A percentile compares a stretch with the other conserved stretches of the same genome.
These are phyloP conservation scores for Lichtheimia ornata DNA, from an alignment of 371 early-diverging fungal species.

Conservation along the genomic window DNA sequence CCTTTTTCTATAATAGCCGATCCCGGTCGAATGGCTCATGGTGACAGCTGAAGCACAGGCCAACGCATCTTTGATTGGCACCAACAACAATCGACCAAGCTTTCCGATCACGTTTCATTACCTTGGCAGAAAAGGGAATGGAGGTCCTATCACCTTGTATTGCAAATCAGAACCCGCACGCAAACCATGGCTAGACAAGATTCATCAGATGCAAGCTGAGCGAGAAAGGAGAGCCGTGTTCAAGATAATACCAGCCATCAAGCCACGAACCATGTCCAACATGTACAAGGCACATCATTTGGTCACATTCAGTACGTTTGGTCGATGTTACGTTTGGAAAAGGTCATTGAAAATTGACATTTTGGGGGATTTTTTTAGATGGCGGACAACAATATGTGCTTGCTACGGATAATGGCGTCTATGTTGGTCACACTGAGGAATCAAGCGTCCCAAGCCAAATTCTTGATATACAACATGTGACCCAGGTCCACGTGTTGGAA, in stretches of 20 bases:
- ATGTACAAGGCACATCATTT: constrained; percentile 30
- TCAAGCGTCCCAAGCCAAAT: constrained; percentile 28
- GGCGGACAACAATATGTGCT: constrained; percentile 36
- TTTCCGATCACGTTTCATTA: constrained; percentile 76
- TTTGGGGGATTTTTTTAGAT: constrained; percentile 27
- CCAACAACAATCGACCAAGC: neutral
- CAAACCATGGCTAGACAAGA: constrained; percentile 81
- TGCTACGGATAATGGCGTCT: constrained; percentile 42
- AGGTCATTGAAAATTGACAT: no score
- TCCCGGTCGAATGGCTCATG: constrained; percentile 70
- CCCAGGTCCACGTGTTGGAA: constrained; percentile 38
- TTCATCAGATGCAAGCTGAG: constrained; percentile 66
- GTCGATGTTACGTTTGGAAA: no score
- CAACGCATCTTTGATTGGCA: constrained; percentile 13
- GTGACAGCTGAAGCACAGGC: constrained; percentile 23
- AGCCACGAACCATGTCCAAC: constrained; percentile 16
- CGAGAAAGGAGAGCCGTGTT: constrained; percentile 59
- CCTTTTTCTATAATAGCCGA: constrained; percentile 48
- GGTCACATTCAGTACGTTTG: constrained; percentile 36
- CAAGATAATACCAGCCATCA: constrained; percentile 48
- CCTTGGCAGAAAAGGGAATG: constrained; percentile 65
- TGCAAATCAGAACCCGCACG: constrained; percentile 73
- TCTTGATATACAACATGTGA: constrained; percentile 30
- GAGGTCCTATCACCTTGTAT: constrained; percentile 62
- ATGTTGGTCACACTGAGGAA: constrained; percentile 34